Evolutionary conservation across 2,329 filamentous ascomycete genomes (phyloP).

Genomic region (Salinomyces thailandicus): DNA sequence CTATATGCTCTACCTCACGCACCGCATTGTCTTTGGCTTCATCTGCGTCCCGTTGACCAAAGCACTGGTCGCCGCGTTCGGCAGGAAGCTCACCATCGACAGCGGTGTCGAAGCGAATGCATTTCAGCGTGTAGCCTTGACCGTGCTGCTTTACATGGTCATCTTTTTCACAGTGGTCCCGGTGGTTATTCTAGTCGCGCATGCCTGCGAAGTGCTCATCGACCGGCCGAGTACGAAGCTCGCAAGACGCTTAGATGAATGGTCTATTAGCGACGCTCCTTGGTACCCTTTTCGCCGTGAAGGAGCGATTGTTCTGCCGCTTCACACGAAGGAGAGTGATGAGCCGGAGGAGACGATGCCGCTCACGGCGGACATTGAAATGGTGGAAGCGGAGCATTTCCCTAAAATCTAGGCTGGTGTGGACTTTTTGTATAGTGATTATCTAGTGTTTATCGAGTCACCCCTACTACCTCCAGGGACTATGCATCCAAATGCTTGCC

Average conservation of each 20-base stretch:
- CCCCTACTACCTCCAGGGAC: too few species aligned
- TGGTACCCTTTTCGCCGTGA: too few species aligned
- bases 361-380: not conserved
- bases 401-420: too few species aligned
- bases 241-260: not conserved
- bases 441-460: too few species aligned
- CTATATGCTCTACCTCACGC: constrained; percentile 16
- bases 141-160: not conserved
- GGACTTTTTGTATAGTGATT: too few species aligned
- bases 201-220: not conserved
- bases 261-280: too few species aligned
- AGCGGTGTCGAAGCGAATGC: not conserved
- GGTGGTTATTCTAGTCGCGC: not conserved
- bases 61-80: not conserved
- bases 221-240: not conserved
- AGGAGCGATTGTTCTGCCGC: too few species aligned
- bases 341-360: too few species aligned
- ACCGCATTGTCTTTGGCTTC: not conserved
- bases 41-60: not conserved
- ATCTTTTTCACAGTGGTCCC: not conserved
- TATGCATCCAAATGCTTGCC: too few species aligned
- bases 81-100: not conserved
- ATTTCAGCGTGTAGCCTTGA: not conserved
- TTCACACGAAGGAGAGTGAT: too few species aligned
- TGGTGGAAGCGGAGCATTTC: too few species aligned